Base-by-base conservation (phyloP, 148 eudicot species). In the Camellia granthamiana region DNA sequence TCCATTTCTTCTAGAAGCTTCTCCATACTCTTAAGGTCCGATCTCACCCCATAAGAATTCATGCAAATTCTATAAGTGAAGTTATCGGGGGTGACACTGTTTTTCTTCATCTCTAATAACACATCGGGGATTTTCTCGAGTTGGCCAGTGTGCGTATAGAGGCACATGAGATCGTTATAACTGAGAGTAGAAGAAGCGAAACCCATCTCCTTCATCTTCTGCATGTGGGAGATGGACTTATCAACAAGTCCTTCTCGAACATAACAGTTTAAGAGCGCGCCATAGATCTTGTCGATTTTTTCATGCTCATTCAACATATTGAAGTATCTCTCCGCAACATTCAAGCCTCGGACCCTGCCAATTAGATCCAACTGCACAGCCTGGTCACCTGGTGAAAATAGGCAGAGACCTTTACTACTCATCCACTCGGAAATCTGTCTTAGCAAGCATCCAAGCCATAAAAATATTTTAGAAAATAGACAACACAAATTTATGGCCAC, bases 381-480 rank as follows among this genome's bases (percentile, higher is more conserved):
- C 44, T 74, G 77, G 76, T 89, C 90, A n/a, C 83, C 83, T 11
- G 83, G 70, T 54, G 68, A 74, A 23, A 81, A 82, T 69, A 82
- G 49, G 60, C 81, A 84, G 49, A 61, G 47, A 54, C 82, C 77
- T 80, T 77, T 81, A 54, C 69, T 72, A 65, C 78, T 82, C 87
- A 85, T 83, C 93, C 93, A 90, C 81, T 88, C 91, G 15, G 90
- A 84, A 70, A 90, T 82, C 93, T 90, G 87, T 81, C 30, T 6
- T 46, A 41, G 77, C 72, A 68, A 81, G 63, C 62, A 83, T 68
- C 79, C 72, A 41, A 47, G 19, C 46, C 73, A 69, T 23, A 21
- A 42, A 7, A 7, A 1, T 43, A 44, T 7, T 43, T 18, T 5
- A 69, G 8, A 23, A 69, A 44, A n/a, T 21, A 62, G 65, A n/a